Percentiles rank a stretch among this genome's conserved stretches.
phyloP scores from a whole-genome alignment of 2,329 filamentous ascomycete species.

The Alternaria consortialis region DNA sequence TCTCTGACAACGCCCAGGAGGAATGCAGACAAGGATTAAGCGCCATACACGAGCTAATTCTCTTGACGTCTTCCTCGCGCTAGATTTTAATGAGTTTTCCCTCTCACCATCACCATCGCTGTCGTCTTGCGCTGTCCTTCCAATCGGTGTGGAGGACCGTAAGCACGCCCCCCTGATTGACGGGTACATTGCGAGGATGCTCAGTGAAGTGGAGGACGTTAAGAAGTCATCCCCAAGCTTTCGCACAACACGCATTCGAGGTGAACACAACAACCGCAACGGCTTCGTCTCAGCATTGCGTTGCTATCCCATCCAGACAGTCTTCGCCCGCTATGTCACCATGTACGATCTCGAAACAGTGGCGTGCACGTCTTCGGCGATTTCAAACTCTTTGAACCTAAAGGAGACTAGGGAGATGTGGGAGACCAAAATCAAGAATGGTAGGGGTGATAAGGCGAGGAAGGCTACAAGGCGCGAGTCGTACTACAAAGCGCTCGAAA shows the following conservation, averaged over 20 bases:
- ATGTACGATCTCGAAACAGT: neutral
- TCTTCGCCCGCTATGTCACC: neutral
- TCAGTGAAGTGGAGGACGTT: neutral
- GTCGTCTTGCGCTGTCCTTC: neutral
- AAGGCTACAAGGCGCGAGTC: neutral
- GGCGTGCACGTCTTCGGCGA: neutral
- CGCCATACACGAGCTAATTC: neutral
- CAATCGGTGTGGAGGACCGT: neutral
- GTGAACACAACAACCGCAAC: neutral
- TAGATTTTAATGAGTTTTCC: rapidly evolving
- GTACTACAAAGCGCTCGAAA: neutral
- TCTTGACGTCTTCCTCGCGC: neutral
- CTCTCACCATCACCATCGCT: neutral
- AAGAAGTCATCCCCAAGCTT: neutral
- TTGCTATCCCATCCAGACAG: neutral
- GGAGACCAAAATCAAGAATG: neutral
- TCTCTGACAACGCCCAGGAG: neutral
- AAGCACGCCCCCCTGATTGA: neutral
- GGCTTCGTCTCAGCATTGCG: neutral
- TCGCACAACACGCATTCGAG: neutral
- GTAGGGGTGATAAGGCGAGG: neutral
- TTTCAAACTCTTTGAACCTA: neutral
- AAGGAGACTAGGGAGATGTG: neutral
- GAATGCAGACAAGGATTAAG: neutral
- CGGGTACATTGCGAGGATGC: neutral